Percentiles rank a stretch among this genome's conserved stretches.
Evolutionary conservation across 1,139 yeast species (phyloP).

Genomic region (Kluyveromyces marxianus): DNA sequence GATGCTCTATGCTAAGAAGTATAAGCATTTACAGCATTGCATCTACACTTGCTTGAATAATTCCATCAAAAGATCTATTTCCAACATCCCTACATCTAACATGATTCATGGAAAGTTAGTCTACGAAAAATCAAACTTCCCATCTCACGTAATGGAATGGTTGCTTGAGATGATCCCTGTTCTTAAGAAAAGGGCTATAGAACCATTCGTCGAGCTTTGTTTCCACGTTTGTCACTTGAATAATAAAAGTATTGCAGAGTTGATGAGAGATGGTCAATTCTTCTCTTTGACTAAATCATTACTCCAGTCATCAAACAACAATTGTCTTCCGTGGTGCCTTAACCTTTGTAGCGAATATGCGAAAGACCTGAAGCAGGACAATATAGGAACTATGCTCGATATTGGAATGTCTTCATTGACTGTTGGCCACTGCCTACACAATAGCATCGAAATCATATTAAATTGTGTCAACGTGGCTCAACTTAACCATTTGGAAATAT

Average conservation of each 20-base stretch:
- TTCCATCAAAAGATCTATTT: constrained; percentile 7
- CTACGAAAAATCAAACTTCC: constrained; percentile 7
- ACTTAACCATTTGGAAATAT: not conserved
- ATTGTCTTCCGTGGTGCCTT: constrained; percentile 7
- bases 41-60: constrained; percentile 22
- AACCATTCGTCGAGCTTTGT: constrained; percentile 11
- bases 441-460: constrained; percentile 18
- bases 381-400: constrained; percentile 6
- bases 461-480: constrained; percentile 11
- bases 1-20: not conserved
- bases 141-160: constrained; percentile 21
- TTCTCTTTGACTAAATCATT: constrained; percentile 6
- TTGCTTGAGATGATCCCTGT: constrained; percentile 11
- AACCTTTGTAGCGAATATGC: constrained; percentile 10
- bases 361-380: constrained; percentile 6
- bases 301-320: constrained; percentile 1
- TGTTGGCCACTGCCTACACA: constrained; percentile 14
- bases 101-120: constrained; percentile 1
- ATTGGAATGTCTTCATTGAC: constrained; percentile 7
- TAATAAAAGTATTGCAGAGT: constrained; percentile 5
- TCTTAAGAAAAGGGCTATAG: constrained; percentile 6
- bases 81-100: constrained; percentile 12
- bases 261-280: constrained; percentile 8
- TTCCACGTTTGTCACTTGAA: constrained; percentile 10
- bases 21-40: constrained; percentile 10